Evolutionary conservation across 116 monocot species (phyloP), one percentile per base, ranked within the genome.

Genomic region (Trichopus zeylanicus): DNA sequence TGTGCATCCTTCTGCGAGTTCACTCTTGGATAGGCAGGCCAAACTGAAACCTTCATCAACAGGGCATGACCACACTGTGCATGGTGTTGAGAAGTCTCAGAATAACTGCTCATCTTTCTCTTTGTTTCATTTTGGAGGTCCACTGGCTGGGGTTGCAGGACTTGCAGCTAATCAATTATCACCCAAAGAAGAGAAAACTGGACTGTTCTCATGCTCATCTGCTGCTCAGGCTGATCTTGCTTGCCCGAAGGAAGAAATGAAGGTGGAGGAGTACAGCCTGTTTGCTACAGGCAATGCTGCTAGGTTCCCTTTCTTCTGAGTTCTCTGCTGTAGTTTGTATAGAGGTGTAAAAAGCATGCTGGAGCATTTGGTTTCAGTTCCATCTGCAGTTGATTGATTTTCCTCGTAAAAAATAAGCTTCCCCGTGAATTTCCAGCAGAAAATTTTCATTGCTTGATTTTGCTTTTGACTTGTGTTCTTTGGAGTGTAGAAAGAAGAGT

Each of bases 61-160:
- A 29, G 55, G 15, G 49, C 58, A 70, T 57, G 67, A 69, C 35
- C 68, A 37, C 38, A 51, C 24, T 31, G 48, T 26, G 16, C 54
- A 46, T 13, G 57, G 62, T 39, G 34, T 46, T 67, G 54, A 51
- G 3, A 64, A 65, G 61, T 60, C 38, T 21, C 31, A 62, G n/a
- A 62, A 73, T 26, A 62, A 54, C 16, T 60, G 25, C 28, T 54
- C 69, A 18, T 67, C 87, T 16, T 97, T 97, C 75, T 97, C 95
- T 21, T 62, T 97, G 58, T 97, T 97, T 58, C 95, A 97, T 65
- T 97, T 75, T 60, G 91, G 90, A 13, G 81, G 86, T 13, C 95
- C 95, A 10, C 16, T 76, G 26, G 67, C 68, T 6, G 61, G 68
- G 16, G 59, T 73, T 33, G 59, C 78, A 6, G 73, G 66, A 42